Percentiles rank a stretch among this genome's conserved stretches.
phyloP scores from a whole-genome alignment of 257 asterid species.

The Cynanchum wilfordii region DNA sequence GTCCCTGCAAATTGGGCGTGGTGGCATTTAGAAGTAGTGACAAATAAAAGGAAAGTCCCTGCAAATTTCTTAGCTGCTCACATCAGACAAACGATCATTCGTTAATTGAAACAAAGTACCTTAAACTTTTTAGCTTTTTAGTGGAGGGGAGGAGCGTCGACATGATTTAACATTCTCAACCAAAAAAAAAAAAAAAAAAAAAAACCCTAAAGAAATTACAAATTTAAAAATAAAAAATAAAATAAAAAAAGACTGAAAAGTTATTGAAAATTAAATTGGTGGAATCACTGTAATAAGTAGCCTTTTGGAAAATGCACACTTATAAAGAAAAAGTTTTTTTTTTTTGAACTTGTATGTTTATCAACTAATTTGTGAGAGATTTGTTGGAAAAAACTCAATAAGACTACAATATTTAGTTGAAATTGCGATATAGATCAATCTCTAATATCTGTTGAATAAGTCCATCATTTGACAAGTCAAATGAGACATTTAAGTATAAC shows the following conservation, averaged over 20 bases:
- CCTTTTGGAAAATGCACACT: background rate
- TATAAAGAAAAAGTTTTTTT: no score
- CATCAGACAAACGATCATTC: conserved; percentile 17
- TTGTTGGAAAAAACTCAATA: no score
- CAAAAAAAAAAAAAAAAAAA: background rate
- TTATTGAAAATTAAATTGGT: conserved; percentile 9
- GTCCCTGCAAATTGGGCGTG: no score
- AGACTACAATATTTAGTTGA: no score
- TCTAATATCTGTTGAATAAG: no score
- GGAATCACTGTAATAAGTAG: conserved; percentile 17
- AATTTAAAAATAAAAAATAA: no score
- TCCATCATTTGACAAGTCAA: no score
- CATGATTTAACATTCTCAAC: conserved; percentile 45
- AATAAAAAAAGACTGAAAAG: background rate
- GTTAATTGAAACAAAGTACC: conserved; percentile 18
- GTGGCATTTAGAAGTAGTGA: background rate
- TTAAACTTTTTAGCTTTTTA: conserved; percentile 24
- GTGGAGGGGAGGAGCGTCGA: conserved; percentile 50
- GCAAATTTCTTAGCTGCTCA: background rate
- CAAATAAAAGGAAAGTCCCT: conserved; percentile 1
- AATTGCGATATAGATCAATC: no score
- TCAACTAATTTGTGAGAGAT: no score
- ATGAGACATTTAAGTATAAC: no score
- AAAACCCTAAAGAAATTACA: no score
- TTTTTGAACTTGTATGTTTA: no score